Evolutionary conservation across 2,329 filamentous ascomycete species (phyloP).

Genomic region (Curvularia sp.): DNA sequence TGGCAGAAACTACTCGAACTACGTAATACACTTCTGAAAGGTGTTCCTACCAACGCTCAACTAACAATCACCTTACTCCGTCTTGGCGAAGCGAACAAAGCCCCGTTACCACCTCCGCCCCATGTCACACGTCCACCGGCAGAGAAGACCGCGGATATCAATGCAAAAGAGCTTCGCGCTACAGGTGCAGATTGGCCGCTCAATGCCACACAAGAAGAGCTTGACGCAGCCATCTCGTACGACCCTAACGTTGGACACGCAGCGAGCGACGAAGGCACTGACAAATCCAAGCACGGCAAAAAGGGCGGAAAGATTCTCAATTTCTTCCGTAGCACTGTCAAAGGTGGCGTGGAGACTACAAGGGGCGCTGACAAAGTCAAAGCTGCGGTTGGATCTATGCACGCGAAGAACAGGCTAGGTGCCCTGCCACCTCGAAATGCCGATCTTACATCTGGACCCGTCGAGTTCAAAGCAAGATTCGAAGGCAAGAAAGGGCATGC

Average conservation of each 20-base stretch:
- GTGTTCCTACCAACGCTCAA: slow-evolving; percentile 86
- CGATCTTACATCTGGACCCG: slow-evolving; percentile 66
- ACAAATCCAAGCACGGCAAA: slow-evolving; percentile 59
- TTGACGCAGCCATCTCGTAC: slow-evolving; percentile 65
- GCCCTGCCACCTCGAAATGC: slow-evolving; percentile 63
- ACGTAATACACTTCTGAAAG: slow-evolving; percentile 77
- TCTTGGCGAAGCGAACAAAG: slow-evolving; percentile 80
- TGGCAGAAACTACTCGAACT: slow-evolving; percentile 80
- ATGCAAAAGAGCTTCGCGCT: slow-evolving; percentile 59
- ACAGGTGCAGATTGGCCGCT: slow-evolving; percentile 63
- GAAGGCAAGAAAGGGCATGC: slow-evolving; percentile 75
- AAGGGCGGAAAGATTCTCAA: slow-evolving; percentile 62
- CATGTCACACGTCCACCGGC: slow-evolving; percentile 55
- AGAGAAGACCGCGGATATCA: slow-evolving; percentile 60
- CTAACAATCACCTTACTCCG: slow-evolving; percentile 81
- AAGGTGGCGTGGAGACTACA: slow-evolving; percentile 74
- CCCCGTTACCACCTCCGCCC: slow-evolving; percentile 72
- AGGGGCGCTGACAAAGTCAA: slow-evolving; percentile 75
- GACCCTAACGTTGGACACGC: slow-evolving; percentile 57
- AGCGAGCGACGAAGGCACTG: slow-evolving; percentile 62
- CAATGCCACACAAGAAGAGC: slow-evolving; percentile 69
- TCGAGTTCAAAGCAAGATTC: slow-evolving; percentile 77
- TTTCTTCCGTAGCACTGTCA: slow-evolving; percentile 73
- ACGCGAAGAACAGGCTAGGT: slow-evolving; percentile 74
- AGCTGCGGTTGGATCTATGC: slow-evolving; percentile 66